These are phyloP conservation scores for Phytophthora europaea DNA, from an alignment of 352 stramenopile species.

Conservation along the genomic window DNA sequence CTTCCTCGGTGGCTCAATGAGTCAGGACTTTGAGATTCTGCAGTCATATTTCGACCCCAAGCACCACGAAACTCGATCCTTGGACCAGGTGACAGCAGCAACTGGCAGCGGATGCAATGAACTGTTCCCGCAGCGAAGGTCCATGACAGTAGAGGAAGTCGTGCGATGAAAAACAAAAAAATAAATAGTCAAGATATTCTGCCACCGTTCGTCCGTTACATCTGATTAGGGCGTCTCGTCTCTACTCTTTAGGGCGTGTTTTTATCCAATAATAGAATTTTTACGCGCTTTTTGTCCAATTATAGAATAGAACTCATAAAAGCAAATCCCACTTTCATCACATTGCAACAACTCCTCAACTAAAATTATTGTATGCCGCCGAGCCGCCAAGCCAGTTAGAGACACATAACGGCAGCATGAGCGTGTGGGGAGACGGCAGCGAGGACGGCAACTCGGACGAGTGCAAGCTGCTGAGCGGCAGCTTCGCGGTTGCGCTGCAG, in stretches of 20 bases:
- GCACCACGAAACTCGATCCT: conserved; percentile 17
- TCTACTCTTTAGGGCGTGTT: background rate
- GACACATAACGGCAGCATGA: conserved; percentile 29
- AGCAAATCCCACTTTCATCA: conserved; percentile 32
- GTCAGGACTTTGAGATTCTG: conserved; percentile 79
- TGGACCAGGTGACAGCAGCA: background rate
- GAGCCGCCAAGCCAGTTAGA: conserved; percentile 14
- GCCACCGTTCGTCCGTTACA: background rate
- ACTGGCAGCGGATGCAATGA: conserved; percentile 26
- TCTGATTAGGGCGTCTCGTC: background rate
- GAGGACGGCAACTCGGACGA: conserved; percentile 53
- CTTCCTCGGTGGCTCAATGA: conserved; percentile 74
- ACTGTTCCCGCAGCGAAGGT: conserved; percentile 18
- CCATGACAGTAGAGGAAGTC: conserved; percentile 42
- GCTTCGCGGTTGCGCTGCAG: conserved; percentile 83
- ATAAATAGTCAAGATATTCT: background rate
- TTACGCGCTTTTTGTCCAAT: conserved; percentile 33
- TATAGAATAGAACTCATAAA: background rate
- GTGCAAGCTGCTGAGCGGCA: conserved; percentile 86
- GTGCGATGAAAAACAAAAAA: conserved; percentile 35
- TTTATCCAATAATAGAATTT: conserved; percentile 22
- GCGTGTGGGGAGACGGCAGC: conserved; percentile 37
- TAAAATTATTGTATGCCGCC: background rate
- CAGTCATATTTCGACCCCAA: conserved; percentile 78
- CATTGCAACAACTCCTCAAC: conserved; percentile 11